A percentile compares a stretch with the other conserved stretches of the same genome.
Conservation (phyloP, 2,329 filamentous ascomycete species). For the Talaromyces sp. region DNA sequence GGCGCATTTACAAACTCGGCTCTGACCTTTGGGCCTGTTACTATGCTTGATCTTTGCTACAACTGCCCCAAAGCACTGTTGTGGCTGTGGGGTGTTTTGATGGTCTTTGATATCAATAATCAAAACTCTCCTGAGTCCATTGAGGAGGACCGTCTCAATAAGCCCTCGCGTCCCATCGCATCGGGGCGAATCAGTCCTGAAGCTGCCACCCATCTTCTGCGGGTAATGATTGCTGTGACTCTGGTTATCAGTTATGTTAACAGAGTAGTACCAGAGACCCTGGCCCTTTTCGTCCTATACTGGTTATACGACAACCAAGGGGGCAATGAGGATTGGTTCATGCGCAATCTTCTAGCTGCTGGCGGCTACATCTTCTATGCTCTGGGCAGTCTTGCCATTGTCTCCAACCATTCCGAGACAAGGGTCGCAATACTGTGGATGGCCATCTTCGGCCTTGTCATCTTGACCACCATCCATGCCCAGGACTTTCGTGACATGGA, state of each 20-base stretch:
- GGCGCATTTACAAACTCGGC: conserved; percentile 8
- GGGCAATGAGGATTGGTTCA: conserved; percentile 14
- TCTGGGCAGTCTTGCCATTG: conserved; percentile 8
- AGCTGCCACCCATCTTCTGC: conserved; percentile 6
- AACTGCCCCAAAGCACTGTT: conserved; percentile 2
- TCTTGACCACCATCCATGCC: conserved; percentile 15
- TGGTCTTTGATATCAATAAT: conserved; percentile 16
- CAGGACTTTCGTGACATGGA: conserved; percentile 15
- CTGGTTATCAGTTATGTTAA: conserved; percentile 8
- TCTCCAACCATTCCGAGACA: conserved; percentile 9
- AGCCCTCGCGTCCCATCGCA: conserved; percentile 11
- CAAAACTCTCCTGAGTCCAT: conserved; percentile 14
- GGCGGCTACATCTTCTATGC: conserved; percentile 15
- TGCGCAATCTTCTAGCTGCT: conserved; percentile 14
- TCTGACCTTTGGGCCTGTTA: background rate
- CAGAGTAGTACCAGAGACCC: conserved; percentile 10
- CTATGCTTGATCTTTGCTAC: background rate
- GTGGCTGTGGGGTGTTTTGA: conserved; percentile 13
- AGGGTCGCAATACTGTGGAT: conserved; percentile 10
- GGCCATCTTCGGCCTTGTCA: conserved; percentile 12
- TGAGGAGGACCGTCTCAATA: conserved; percentile 15
- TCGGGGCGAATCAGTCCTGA: conserved; percentile 9
- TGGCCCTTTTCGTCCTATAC: conserved; percentile 13
- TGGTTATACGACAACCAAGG: conserved; percentile 14
- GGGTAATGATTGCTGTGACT: conserved; percentile 10